Evolutionary conservation across 331 rosid genomes (phyloP).

Genomic region (Spiraea crenata): DNA sequence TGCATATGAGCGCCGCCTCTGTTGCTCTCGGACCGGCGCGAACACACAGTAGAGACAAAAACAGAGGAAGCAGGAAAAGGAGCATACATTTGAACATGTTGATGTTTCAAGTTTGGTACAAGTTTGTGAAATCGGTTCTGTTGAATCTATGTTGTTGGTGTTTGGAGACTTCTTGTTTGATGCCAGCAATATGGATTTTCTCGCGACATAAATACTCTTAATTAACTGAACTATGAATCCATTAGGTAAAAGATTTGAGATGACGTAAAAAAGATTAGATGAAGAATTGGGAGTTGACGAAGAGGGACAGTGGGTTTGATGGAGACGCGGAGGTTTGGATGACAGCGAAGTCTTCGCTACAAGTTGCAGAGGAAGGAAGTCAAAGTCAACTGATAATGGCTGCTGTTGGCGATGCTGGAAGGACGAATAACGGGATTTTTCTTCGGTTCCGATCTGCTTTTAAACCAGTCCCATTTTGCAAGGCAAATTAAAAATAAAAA

Average conservation of each 20-base stretch:
- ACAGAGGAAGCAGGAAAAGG: constrained; percentile 22
- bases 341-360: neutral
- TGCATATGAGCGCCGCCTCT: constrained; percentile 48
- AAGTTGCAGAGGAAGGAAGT: neutral
- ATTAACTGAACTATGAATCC: no score
- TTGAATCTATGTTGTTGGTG: neutral
- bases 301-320: neutral
- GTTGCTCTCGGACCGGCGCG: constrained; percentile 60
- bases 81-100: neutral
- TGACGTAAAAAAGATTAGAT: neutral
- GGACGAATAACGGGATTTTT: no score
- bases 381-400: neutral
- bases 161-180: neutral
- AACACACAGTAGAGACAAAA: constrained; percentile 1
- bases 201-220: no score
- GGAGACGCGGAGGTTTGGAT: neutral
- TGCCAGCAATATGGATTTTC: no score
- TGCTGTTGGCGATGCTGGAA: no score
- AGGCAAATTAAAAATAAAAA: no score
- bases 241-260: no score
- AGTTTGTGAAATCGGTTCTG: neutral
- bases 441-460: no score
- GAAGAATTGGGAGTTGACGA: no score
- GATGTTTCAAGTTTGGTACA: neutral
- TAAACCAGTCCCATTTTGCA: no score